A percentile compares a stretch with the other conserved stretches of the same genome.
These are phyloP conservation scores for Beauveria pseudobassiana DNA, from an alignment of 2,329 filamentous ascomycete species.

Conservation along the genomic window DNA sequence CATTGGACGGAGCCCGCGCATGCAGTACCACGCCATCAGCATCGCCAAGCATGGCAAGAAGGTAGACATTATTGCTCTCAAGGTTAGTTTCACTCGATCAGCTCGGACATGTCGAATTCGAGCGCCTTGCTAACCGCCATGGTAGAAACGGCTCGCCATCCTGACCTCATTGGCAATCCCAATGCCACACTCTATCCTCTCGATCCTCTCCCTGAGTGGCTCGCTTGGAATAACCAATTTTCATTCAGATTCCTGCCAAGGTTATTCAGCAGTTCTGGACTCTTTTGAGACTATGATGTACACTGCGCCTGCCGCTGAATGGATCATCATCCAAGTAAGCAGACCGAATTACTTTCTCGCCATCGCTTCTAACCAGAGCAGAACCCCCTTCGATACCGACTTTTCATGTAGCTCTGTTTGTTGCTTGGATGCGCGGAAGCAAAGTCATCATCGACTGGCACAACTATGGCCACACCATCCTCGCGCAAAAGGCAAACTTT, in stretches of 20 bases:
- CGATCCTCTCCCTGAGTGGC: conserved; percentile 54
- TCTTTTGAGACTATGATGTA: conserved; percentile 67
- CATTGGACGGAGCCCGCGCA: conserved; percentile 89
- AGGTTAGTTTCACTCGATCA: conserved; percentile 41
- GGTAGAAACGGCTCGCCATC: conserved; percentile 70
- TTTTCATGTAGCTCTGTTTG: conserved; percentile 63
- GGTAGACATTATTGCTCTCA: conserved; percentile 83
- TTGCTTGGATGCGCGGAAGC: conserved; percentile 71
- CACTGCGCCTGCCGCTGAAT: conserved; percentile 63
- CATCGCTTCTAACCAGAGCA: conserved; percentile 28
- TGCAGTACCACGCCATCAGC: conserved; percentile 97
- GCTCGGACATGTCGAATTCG: background rate
- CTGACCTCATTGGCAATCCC: conserved; percentile 62
- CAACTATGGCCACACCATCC: conserved; percentile 95
- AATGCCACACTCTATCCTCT: conserved; percentile 67
- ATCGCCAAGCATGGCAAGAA: conserved; percentile 73
- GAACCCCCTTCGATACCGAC: conserved; percentile 96
- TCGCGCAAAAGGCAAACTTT: conserved; percentile 52
- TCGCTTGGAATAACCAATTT: conserved; percentile 67
- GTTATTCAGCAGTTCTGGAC: conserved; percentile 73
- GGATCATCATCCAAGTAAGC: conserved; percentile 73
- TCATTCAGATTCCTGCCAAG: conserved; percentile 73
- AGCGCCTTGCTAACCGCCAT: conserved; percentile 8
- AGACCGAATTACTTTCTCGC: background rate
- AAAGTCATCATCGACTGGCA: conserved; percentile 93